Base-by-base conservation (phyloP, 768 basidiomycete species). In the Hortiboletus campestris region DNA sequence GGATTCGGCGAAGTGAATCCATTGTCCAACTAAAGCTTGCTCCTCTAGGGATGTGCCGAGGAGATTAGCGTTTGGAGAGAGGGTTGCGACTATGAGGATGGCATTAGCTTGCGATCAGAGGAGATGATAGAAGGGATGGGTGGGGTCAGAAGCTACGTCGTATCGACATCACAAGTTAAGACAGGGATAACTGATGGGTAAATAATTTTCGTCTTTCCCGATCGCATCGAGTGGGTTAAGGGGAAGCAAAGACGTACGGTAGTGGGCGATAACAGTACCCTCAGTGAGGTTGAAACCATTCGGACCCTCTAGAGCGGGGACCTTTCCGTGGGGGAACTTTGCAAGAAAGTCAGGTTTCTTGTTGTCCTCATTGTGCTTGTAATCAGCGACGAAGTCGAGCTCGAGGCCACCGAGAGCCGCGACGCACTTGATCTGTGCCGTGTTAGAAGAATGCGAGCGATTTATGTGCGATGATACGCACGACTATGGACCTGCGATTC, bases 201-300 rank as follows among this genome's bases (percentile, higher is more conserved):
- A 31, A 49, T 48, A 32, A 25, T 11, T 67, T 40, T 72, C 69
- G 58, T 68, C 70, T 46, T 63, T 62, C 59, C 45, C 20, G 49
- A 62, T 60, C 55, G 46, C 58, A 31, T 45, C 40, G 48, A 53
- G 45, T 32, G 53, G 61, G 44, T 29, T 20, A 55, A 45, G 42
- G 45, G 19, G 25, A 51, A 44, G 39, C 48, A 45, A 25, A 20
- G 62, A 87, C 94, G 84, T 75, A 98, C 96, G 64, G 75, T 96
- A 94, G 54, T 84, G 86, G 44, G 92, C 89, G 72, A 98, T 93
- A 46, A 93, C 84, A 51, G 75, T 68, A 52, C 82, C 79, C 78
- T 96, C 96, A 63, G 84, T 83, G 55, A 97, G 76, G 66, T 78
- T 81, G 79, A 92, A 83, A 52, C 93, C 93, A 71, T 93, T 84